Percentiles rank a stretch among this genome's conserved stretches.
These are phyloP conservation scores for Diaporthe ilicicola DNA, from an alignment of 2,329 filamentous ascomycete species.

Conservation along the genomic window DNA sequence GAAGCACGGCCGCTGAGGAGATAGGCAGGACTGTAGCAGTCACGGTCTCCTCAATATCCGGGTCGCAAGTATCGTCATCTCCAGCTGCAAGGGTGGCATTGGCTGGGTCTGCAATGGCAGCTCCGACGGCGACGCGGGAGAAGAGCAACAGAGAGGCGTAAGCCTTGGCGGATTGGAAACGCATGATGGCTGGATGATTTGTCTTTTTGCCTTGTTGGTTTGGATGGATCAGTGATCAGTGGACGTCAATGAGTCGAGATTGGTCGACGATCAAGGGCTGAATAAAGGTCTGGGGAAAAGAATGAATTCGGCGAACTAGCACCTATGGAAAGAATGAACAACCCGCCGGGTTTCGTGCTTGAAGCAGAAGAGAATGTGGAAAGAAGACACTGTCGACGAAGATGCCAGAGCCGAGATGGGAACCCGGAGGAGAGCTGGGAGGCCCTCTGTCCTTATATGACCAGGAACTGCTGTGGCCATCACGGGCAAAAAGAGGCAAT, in stretches of 20 bases:
- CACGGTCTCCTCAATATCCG: conserved; percentile 26
- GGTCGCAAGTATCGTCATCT: conserved; percentile 28
- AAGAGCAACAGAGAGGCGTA: conserved; percentile 31
- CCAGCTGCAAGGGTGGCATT: not conserved
- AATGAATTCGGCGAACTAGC: conserved; percentile 32
- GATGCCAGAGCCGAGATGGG: conserved; percentile 25
- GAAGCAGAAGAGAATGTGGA: conserved; percentile 17
- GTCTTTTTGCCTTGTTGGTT: not conserved
- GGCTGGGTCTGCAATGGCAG: conserved; percentile 17
- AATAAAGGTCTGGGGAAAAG: conserved; percentile 15
- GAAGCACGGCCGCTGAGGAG: not conserved
- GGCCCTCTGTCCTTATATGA: conserved; percentile 8
- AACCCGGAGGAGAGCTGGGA: not conserved
- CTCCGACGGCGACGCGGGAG: conserved; percentile 26
- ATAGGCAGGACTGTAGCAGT: conserved; percentile 24
- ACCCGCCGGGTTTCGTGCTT: conserved; percentile 25
- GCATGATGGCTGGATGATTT: conserved; percentile 8
- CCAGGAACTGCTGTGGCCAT: not conserved
- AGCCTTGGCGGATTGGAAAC: conserved; percentile 29
- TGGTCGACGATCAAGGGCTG: not conserved
- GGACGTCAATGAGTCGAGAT: not conserved
- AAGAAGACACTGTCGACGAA: conserved; percentile 22
- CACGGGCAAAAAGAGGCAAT: not conserved
- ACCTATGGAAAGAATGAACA: conserved; percentile 32
- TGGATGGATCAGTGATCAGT: not conserved